Evolutionary conservation across 116 monocot genomes (phyloP), one percentile per base, ranked within the genome.

Genomic region (Dioscorea cayenensis): DNA sequence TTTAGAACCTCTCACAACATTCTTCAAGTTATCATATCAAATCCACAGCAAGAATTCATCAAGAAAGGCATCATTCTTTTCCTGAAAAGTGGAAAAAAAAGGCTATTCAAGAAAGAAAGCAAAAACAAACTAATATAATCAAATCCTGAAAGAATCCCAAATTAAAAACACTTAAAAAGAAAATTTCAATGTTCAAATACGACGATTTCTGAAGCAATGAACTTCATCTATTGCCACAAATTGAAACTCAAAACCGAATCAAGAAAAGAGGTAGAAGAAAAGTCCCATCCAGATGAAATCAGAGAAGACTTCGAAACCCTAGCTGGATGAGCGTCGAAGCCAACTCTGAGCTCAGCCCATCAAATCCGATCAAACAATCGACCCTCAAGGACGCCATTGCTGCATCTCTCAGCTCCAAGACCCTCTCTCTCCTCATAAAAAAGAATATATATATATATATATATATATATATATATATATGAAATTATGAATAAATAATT

Each of bases 281-380:
- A 25, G 25, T 38, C 38, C 9, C 38, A 38, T 38, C 38, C 5
- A 38, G 2, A 38, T 9, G 7, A 38, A 38, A 38, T 38, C 43
- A 67, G 17, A 14, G 20, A 61, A 29, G 27, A 87, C 78, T 72
- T 84, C 77, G 65, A 78, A 80, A 88, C 62, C 94, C 94, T 16
- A 84, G 79, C 59, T 55, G 75, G 82, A 88, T 58, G 55, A 94
- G 79, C 28, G 78, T 60, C 60, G 84, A 69, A 18, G 86, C 94
- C 72, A 88, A 68, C 18, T 72, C 74, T 60, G 88, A 38, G 68
- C 88, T 82, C 43, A 86, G 77, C 11, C 80, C 80, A 49, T 90
- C 86, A 37, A 86, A 74, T 2, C 90, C 88, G 7, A 94, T 64
- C 84, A 94, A 94, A 36, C 84, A 77, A 49, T 86, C 78, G n/a